A percentile compares a stretch with the other conserved stretches of the same genome.
These are phyloP conservation scores for Viola pubescens DNA, from an alignment of 441 rosid genomes.

Conservation along the genomic window DNA sequence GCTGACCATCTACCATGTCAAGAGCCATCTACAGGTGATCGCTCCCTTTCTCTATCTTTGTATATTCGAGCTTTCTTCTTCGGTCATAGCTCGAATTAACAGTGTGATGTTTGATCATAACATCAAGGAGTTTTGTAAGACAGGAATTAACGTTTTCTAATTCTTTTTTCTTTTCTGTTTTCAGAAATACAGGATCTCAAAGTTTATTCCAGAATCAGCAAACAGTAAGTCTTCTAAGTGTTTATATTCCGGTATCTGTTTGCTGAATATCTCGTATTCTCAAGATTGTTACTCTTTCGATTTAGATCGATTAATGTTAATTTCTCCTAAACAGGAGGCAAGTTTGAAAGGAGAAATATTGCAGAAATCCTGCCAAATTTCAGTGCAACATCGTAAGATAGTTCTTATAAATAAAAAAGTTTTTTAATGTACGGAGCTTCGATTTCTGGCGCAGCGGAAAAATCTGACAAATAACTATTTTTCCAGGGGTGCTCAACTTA, in stretches of 20 bases:
- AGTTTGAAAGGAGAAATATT: constrained; percentile 38
- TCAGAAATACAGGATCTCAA: constrained; percentile 63
- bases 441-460: too few species aligned
- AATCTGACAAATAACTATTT: neutral
- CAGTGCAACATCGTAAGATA: constrained; percentile 37
- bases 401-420: neutral
- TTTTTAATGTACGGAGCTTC: too few species aligned
- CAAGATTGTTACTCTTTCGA: too few species aligned
- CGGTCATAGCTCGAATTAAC: neutral
- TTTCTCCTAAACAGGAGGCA: constrained; percentile 24
- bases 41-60: neutral
- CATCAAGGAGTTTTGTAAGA: neutral
- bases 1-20: constrained; percentile 56
- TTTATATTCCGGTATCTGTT: neutral
- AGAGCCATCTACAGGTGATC: constrained; percentile 58
- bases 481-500: constrained; percentile 48
- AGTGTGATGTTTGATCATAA: neutral
- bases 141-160: neutral
- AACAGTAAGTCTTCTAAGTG: constrained; percentile 29
- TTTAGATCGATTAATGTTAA: too few species aligned
- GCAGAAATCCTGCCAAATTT: constrained; percentile 55
- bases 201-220: constrained; percentile 42
- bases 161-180: neutral
- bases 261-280: neutral
- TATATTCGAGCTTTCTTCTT: neutral